phyloP scores from a whole-genome alignment of 2,329 filamentous ascomycete species.

The Epichloe bromicola region DNA sequence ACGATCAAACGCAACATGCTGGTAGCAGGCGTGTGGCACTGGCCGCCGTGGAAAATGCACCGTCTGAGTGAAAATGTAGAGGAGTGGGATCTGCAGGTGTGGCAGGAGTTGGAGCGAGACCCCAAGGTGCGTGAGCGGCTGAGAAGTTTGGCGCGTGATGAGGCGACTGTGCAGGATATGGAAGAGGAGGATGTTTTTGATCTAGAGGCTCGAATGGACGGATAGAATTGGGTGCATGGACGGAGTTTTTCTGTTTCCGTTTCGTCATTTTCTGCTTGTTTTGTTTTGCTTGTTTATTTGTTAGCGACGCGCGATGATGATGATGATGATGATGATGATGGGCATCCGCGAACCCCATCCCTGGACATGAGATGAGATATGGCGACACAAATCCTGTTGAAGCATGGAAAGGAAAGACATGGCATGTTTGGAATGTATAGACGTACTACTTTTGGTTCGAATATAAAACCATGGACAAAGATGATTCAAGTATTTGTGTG shows the following conservation, averaged over 20 bases:
- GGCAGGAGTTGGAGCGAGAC: slow-evolving; percentile 46
- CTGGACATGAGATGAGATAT: no score
- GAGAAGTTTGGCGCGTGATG: slow-evolving; percentile 25
- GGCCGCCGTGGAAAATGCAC: slow-evolving; percentile 28
- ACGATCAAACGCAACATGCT: slow-evolving; percentile 32
- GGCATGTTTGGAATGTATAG: no score
- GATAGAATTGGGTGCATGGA: background rate
- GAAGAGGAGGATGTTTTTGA: slow-evolving; percentile 9
- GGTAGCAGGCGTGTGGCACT: slow-evolving; percentile 33
- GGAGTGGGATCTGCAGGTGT: slow-evolving; percentile 40
- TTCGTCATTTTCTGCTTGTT: background rate
- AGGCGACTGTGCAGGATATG: slow-evolving; percentile 14
- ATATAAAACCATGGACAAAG: no score
- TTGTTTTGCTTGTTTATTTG: background rate
- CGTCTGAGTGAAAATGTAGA: slow-evolving; percentile 26
- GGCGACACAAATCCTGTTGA: no score
- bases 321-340: no score
- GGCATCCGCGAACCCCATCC: no score
- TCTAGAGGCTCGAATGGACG: slow-evolving; percentile 3
- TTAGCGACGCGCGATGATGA: no score
- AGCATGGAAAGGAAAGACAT: no score
- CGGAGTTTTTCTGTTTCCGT: background rate
- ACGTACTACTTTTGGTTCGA: no score
- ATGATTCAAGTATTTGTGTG: no score
- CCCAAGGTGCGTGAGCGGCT: slow-evolving; percentile 29